Evolutionary conservation across 129 eudicot species (phyloP), one percentile per base, ranked within the genome.

Genomic region (Sambucus nigra): DNA sequence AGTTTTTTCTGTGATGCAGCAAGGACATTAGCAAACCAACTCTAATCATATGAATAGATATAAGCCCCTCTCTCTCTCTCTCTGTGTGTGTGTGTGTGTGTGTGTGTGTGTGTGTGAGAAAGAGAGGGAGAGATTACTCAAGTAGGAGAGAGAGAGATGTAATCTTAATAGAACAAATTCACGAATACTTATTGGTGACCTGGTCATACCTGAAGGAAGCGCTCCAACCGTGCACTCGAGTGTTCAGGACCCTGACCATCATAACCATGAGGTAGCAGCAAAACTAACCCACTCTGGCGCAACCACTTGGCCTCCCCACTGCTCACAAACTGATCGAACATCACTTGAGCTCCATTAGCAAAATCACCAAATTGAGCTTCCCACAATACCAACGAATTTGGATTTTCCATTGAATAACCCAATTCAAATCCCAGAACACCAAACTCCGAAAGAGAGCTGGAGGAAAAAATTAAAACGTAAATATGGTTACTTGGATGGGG

Each of bases 211-310:
- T 91, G 99, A 59, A 91, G 95, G 73, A 76, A 91, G 9, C 99
- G 99, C 60, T 91, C 99, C 66, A 91, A 76, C 2, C 99, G 79
- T 7, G 94, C 83, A 86, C 99, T 91, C 1, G 99, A 91, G 69
- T 91, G 99, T 57, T 91, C 99, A 39, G 99, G 99, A 21, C 99
- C 99, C 66, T 91, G 99, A 31, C 99, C 99, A 80, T 91, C 99
- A 68, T 91, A 91, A 66, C 99, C 99, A 80, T 91, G 99, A 54
- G 99, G 99, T 25, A 91, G 68, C 41, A 91, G 73, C 64, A 91
- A 84, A 61, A 91, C 99, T 51, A 91, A 71, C 32, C 99, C 99
- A 13, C 94, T 79, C 64, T 91, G 99, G 7, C 99, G 88, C 77
- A 91, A 55, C 99, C 98, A 91, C 64, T 91, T 91, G 22, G 99